phyloP scores from a whole-genome alignment of 306 rosid genomes.

The Rubus parviflorus region DNA sequence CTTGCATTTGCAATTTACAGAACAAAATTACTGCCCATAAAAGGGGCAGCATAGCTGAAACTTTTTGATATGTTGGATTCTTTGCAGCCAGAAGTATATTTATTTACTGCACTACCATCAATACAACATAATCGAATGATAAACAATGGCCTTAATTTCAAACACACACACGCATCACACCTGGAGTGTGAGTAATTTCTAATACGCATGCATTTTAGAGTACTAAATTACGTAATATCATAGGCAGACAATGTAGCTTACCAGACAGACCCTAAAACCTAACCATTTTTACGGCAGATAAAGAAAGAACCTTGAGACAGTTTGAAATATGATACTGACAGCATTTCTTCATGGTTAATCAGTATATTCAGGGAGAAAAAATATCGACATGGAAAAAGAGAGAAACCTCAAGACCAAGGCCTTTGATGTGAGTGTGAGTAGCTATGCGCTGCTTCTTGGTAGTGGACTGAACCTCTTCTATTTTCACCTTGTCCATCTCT shows the following conservation, averaged over 20 bases:
- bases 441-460: conserved; percentile 74
- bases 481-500: conserved; percentile 58
- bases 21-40: not conserved
- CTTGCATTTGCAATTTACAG: not conserved
- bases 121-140: not conserved
- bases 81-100: not conserved
- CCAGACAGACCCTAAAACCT: not conserved
- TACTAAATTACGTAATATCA: not conserved
- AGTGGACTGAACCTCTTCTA: conserved; percentile 90
- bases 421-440: conserved; percentile 77
- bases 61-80: not conserved
- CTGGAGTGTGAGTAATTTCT: not conserved
- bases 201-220: not conserved
- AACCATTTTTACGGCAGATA: not conserved
- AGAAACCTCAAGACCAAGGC: conserved; percentile 87
- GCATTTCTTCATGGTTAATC: not conserved
- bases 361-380: not conserved
- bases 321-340: not conserved
- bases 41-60: not conserved
- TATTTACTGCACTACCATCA: not conserved
- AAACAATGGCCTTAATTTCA: not conserved
- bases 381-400: not conserved
- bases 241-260: not conserved
- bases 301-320: not conserved
- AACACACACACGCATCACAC: not conserved